Conservation (phyloP, 2,329 filamentous ascomycete species). For the Fonsecaea erecta region DNA sequence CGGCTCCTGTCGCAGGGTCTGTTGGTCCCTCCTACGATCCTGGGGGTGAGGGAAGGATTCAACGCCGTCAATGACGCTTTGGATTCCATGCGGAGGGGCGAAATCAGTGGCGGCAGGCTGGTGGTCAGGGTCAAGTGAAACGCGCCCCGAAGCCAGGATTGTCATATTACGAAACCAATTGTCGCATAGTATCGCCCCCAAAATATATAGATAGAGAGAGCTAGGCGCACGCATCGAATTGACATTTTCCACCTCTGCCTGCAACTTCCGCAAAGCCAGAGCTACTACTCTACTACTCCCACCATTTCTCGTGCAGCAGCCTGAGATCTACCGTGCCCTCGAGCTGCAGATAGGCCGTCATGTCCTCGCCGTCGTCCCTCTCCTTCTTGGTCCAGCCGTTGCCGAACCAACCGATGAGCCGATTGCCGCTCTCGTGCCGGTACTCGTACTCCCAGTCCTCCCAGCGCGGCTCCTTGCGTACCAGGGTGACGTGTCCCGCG, state of each 20-base stretch:
- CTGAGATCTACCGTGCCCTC: conserved; percentile 27
- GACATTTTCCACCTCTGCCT: neutral
- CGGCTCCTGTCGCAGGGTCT: conserved; percentile 62
- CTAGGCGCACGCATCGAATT: neutral
- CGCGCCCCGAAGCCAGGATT: neutral
- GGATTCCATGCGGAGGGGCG: conserved; percentile 67
- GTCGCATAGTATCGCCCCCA: neutral
- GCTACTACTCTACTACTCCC: conserved; percentile 18
- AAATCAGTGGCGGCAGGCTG: conserved; percentile 70
- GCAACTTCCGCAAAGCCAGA: neutral
- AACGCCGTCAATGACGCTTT: conserved; percentile 70
- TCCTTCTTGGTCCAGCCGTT: conserved; percentile 34
- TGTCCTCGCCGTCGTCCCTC: conserved; percentile 25
- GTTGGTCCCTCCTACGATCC: conserved; percentile 67
- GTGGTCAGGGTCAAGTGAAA: conserved; percentile 55
- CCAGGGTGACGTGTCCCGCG: conserved; percentile 31
- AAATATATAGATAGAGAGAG: neutral
- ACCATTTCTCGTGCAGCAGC: conserved; percentile 33
- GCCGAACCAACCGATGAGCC: conserved; percentile 29
- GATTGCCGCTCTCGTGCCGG: conserved; percentile 22
- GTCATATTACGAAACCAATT: neutral
- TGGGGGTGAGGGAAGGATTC: conserved; percentile 63
- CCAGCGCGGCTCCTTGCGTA: conserved; percentile 32
- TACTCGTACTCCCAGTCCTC: conserved; percentile 36
- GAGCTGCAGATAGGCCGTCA: conserved; percentile 29